Evolutionary conservation across 2,329 filamentous ascomycete genomes (phyloP).

Genomic region (Phaeosphaeria sp.): DNA sequence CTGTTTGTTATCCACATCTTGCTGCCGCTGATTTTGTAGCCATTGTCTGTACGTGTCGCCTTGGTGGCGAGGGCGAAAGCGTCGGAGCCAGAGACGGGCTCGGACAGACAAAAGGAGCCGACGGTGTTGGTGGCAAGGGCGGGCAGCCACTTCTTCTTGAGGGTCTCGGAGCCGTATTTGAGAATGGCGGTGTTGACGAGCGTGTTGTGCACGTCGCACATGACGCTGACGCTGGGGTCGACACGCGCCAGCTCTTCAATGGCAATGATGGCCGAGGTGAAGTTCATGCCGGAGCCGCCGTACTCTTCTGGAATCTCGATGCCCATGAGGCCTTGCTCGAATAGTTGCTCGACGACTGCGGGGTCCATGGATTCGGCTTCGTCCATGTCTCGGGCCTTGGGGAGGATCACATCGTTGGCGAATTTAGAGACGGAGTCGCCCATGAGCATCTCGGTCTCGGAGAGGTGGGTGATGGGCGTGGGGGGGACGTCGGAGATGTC

Average conservation of each 20-base stretch:
- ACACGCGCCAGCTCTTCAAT: conserved; percentile 96
- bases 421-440: conserved; percentile 90
- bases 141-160: conserved; percentile 89
- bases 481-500: conserved; percentile 77
- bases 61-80: conserved; percentile 94
- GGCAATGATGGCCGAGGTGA: conserved; percentile 91
- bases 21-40: conserved; percentile 85
- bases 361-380: conserved; percentile 95
- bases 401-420: conserved; percentile 84
- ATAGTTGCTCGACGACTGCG: conserved; percentile 84
- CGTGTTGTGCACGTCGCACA: conserved; percentile 98
- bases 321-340: conserved; percentile 97
- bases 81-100: conserved; percentile 91
- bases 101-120: conserved; percentile 88
- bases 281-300: conserved; percentile 98
- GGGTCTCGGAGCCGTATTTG: conserved; percentile 77
- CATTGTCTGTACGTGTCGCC: conserved; percentile 80
- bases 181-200: conserved; percentile 92
- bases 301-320: conserved; percentile 98
- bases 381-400: conserved; percentile 96
- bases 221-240: conserved; percentile 91
- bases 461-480: conserved; percentile 91
- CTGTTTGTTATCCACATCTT: conserved; percentile 99
- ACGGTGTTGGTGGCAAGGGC: conserved; percentile 88
- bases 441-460: conserved; percentile 89